Percentiles rank a stretch among this genome's conserved stretches.
These are phyloP conservation scores for Candida stauntonica DNA, from an alignment of 805 yeast species.

Conservation along the genomic window DNA sequence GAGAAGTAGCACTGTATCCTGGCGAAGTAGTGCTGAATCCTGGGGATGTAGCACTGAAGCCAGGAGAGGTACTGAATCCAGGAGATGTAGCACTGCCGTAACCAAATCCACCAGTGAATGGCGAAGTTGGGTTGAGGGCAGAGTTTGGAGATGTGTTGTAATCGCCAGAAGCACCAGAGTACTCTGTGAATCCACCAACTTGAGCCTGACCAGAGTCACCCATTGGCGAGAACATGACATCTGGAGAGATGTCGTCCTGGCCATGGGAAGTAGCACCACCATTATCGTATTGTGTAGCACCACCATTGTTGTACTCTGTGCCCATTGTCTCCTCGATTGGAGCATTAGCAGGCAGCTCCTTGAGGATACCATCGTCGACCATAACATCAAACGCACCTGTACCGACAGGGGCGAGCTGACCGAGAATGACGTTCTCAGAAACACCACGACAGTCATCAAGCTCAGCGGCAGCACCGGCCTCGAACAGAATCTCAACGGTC, in stretches of 20 bases:
- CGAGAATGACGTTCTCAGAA: constrained; percentile 94
- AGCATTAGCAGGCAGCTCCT: constrained; percentile 34
- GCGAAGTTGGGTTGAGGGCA: constrained; percentile 42
- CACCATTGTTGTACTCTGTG: constrained; percentile 49
- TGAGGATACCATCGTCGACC: constrained; percentile 85
- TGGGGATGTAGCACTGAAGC: constrained; percentile 64
- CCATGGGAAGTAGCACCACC: constrained; percentile 77
- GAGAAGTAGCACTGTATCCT: constrained; percentile 64
- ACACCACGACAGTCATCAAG: constrained; percentile 98
- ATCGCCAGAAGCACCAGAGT: constrained; percentile 54
- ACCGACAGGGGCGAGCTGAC: constrained; percentile 98
- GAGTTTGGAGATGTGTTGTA: constrained; percentile 57
- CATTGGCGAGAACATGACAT: constrained; percentile 88
- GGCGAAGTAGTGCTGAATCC: constrained; percentile 48
- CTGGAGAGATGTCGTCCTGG: constrained; percentile 59
- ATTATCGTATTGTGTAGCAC: constrained; percentile 78
- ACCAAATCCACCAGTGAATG: constrained; percentile 38
- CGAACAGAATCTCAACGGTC: constrained; percentile 94
- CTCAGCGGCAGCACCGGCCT: constrained; percentile 98
- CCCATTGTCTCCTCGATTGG: constrained; percentile 34
- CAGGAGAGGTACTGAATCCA: constrained; percentile 40
- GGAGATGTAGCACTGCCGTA: constrained; percentile 31
- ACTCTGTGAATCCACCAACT: constrained; percentile 66
- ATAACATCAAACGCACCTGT: constrained; percentile 96
- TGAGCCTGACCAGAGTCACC: constrained; percentile 86